phyloP scores from a whole-genome alignment of 805 yeast genomes.

The Monosporozyma yasuniensis region DNA sequence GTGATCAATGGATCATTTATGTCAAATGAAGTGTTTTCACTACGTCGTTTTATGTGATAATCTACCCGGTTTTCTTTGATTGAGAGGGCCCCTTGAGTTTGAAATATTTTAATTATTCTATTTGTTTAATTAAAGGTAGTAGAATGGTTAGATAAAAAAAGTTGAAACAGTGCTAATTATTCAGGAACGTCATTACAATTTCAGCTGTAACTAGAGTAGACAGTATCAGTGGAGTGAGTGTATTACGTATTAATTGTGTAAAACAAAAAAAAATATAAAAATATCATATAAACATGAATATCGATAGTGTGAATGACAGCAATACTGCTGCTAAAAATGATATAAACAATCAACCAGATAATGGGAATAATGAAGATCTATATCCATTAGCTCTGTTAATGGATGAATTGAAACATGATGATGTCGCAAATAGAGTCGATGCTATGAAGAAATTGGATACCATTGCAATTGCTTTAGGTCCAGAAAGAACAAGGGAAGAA shows the following conservation, averaged over 20 bases:
- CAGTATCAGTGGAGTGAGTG: neutral
- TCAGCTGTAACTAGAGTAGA: neutral
- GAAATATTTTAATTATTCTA: neutral
- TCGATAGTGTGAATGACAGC: neutral
- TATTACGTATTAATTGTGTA: neutral
- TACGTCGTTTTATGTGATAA: neutral
- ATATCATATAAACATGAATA: neutral
- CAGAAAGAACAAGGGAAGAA: slow-evolving; percentile 83
- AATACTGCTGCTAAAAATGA: neutral
- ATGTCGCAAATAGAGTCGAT: slow-evolving; percentile 82
- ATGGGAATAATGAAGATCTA: slow-evolving; percentile 32
- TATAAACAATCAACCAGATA: slow-evolving; percentile 3
- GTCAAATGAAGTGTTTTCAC: too few relatives aligned
- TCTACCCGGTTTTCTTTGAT: neutral
- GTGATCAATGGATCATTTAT: too few relatives aligned
- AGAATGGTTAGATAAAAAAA: neutral
- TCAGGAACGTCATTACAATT: neutral
- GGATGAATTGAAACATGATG: slow-evolving; percentile 97
- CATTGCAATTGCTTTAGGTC: slow-evolving; percentile 89
- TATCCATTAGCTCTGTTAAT: slow-evolving; percentile 92
- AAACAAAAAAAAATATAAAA: neutral
- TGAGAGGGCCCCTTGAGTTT: neutral
- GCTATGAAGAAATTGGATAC: slow-evolving; percentile 94
- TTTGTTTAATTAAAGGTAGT: neutral
- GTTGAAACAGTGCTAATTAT: neutral